Evolutionary conservation across 2,329 filamentous ascomycete genomes (phyloP).

Genomic region (Epichloe amarillans): DNA sequence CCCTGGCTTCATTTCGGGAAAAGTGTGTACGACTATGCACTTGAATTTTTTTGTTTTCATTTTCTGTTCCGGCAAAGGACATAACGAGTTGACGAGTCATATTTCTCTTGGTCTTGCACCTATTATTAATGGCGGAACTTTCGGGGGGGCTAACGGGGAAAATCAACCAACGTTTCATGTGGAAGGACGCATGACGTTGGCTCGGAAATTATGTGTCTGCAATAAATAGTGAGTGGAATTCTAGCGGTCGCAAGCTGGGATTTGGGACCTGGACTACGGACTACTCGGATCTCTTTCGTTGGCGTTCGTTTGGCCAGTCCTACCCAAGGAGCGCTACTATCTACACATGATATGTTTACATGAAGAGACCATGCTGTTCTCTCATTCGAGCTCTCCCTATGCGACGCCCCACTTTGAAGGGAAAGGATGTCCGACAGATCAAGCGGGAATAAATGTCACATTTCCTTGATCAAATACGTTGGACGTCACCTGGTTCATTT

Average conservation of each 20-base stretch:
- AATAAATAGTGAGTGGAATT: neutral
- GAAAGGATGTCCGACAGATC: too few species aligned
- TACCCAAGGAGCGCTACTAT: too few species aligned
- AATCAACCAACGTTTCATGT: neutral
- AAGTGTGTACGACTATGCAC: constrained; percentile 1
- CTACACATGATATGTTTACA: too few species aligned
- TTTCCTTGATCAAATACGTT: too few species aligned
- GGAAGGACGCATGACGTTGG: neutral
- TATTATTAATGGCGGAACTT: neutral
- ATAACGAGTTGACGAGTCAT: constrained; percentile 5
- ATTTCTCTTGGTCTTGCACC: neutral
- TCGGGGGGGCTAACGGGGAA: neutral
- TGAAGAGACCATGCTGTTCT: too few species aligned
- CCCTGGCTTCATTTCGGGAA: neutral
- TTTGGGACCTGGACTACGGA: neutral
- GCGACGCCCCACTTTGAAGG: too few species aligned
- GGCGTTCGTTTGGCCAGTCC: too few species aligned
- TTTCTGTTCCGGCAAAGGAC: neutral
- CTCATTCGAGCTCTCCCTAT: too few species aligned
- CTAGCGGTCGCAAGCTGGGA: neutral
- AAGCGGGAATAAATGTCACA: too few species aligned
- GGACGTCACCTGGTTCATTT: too few species aligned
- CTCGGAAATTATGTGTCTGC: neutral
- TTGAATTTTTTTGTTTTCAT: neutral
- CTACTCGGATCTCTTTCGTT: too few species aligned